Evolutionary conservation across 108 stramenopile genomes (phyloP), one percentile per base, ranked within the genome.

Genomic region (Mediolabrus comicus): DNA sequence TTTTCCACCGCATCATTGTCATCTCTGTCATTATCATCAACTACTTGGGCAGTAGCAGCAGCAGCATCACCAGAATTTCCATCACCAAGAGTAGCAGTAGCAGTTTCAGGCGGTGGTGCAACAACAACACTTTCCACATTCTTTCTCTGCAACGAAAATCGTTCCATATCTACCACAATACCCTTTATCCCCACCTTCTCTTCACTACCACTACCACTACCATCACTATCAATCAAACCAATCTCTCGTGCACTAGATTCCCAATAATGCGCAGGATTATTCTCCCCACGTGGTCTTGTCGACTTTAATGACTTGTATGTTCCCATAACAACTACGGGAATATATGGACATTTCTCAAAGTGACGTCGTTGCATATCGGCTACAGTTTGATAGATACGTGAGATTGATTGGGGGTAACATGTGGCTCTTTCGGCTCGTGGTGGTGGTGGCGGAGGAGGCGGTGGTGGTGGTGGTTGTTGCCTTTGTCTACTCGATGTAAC

Each of bases 311-410:
- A 72, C 62, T 85, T 86, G 81, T 94, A 94, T 34, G 85, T 74
- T 39, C 84, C 68, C 41, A 86, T 82, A 12, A 86, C 86, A 38
- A 72, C 65, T 0, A 59, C 51, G 3, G 91, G 91, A 32, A 95
- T 95, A 28, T 84, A 83, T 12, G 72, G 62, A 67, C 94, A 95
- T 13, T 81, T 77, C 63, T 92, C 91, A 67, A 95, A 95, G 74
- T 95, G 94, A 66, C 90, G 91, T 19, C 94, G 81, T 65, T 95
- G 91, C 94, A 92, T 92, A 65, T 89, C 88, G 5, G 86, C 88
- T 32, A 92, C 88, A 10, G 88, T 89, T 41, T 92, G 91, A 65
- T 92, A 92, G 60, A 92, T 88, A 7, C 88, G 67, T 38, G 72
- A 75, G 51, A 92, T 87, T 7, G 81, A 82, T 13, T 74, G 74